Evolutionary conservation across 2,329 filamentous ascomycete species (phyloP).

Genomic region (Blastomyces gilchristii): DNA sequence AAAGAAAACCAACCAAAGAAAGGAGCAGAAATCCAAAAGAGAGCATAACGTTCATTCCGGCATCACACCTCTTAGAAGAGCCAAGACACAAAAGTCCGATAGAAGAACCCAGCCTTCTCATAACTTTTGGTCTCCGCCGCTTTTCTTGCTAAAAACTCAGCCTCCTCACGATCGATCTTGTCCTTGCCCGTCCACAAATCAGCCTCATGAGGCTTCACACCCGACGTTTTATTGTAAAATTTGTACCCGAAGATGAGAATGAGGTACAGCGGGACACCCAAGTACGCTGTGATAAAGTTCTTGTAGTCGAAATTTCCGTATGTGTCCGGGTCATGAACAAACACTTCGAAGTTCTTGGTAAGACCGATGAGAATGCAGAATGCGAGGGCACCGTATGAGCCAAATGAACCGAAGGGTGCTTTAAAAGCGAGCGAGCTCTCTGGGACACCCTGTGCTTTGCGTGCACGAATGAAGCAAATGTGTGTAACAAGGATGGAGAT

Average conservation of each 20-base stretch:
- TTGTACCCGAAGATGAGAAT: slow-evolving; percentile 28
- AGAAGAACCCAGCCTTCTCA: slow-evolving; percentile 42
- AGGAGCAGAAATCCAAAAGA: neutral
- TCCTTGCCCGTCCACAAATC: slow-evolving; percentile 22
- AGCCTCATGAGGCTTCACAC: slow-evolving; percentile 16
- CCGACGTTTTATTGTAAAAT: slow-evolving; percentile 15
- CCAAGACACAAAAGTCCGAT: slow-evolving; percentile 50
- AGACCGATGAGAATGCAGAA: slow-evolving; percentile 55
- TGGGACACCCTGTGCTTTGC: slow-evolving; percentile 30
- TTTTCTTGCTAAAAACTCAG: slow-evolving; percentile 61
- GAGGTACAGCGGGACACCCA: slow-evolving; percentile 34
- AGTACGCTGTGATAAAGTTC: slow-evolving; percentile 40
- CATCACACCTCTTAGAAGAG: slow-evolving; percentile 40
- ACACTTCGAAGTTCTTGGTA: slow-evolving; percentile 69
- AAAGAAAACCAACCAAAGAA: too few species aligned
- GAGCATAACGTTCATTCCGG: neutral
- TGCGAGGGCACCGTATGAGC: slow-evolving; percentile 52
- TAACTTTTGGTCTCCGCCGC: slow-evolving; percentile 57
- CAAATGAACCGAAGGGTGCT: slow-evolving; percentile 42
- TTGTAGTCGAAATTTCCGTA: slow-evolving; percentile 48
- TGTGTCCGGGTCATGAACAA: slow-evolving; percentile 41
- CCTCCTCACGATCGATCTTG: slow-evolving; percentile 46
- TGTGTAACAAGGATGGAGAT: slow-evolving; percentile 38
- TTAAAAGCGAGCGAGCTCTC: slow-evolving; percentile 32
- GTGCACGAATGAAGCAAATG: slow-evolving; percentile 37